Conservation (phyloP, 2,329 filamentous ascomycete genomes). For the Aspergillus felis region DNA sequence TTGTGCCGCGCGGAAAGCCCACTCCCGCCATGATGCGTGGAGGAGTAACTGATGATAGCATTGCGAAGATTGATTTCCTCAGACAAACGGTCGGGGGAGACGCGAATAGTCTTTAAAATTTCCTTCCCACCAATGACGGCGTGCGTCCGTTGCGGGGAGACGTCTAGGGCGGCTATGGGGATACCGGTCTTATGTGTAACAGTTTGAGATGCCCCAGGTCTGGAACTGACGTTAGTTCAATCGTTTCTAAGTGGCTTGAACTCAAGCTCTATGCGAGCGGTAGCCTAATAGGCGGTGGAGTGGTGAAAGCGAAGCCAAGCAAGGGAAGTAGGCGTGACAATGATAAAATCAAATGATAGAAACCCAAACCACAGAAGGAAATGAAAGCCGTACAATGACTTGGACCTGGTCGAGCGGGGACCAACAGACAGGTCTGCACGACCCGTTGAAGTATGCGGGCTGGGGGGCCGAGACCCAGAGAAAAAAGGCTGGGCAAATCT, state of each 20-base stretch:
- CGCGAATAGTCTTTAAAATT: conserved; percentile 62
- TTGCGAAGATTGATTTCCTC: conserved; percentile 63
- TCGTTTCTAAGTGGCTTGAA: neutral
- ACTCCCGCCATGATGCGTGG: conserved; percentile 46
- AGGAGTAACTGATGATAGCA: conserved; percentile 56
- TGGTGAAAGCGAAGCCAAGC: conserved; percentile 5
- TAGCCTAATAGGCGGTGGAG: neutral
- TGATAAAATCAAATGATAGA: conserved; percentile 6
- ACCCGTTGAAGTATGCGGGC: conserved; percentile 43
- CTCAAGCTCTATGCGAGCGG: neutral
- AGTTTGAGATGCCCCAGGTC: conserved; percentile 50
- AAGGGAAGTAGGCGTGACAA: neutral
- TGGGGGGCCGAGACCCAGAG: conserved; percentile 52
- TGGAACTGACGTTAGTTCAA: conserved; percentile 15
- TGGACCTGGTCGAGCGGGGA: conserved; percentile 32
- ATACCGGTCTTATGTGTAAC: conserved; percentile 62
- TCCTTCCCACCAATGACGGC: conserved; percentile 62
- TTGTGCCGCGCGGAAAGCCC: conserved; percentile 48
- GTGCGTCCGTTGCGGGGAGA: conserved; percentile 60
- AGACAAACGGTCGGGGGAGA: conserved; percentile 53
- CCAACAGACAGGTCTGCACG: conserved; percentile 25
- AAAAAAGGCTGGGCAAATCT: conserved; percentile 54
- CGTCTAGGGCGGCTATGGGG: conserved; percentile 59
- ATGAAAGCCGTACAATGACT: conserved; percentile 36
- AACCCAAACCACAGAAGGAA: conserved; percentile 9